Conservation (phyloP, 2,329 filamentous ascomycete species). For the Monascus ruber region DNA sequence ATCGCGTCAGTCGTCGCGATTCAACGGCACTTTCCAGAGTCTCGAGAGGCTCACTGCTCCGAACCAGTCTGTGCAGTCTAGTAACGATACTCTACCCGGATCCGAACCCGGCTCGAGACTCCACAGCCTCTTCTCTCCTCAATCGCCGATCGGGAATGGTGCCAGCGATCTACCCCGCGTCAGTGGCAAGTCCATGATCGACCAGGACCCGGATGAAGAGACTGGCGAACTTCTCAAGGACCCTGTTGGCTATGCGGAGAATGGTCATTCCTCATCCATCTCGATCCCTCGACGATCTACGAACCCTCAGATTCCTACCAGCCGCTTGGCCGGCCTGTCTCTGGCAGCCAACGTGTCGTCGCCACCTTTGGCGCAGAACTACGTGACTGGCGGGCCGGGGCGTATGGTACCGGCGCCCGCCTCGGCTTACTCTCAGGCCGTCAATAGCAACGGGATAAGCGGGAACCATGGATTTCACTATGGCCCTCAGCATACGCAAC, state of each 20-base stretch:
- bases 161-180: conserved; percentile 41
- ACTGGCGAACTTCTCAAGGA: conserved; percentile 52
- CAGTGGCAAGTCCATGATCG: conserved; percentile 52
- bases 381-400: conserved; percentile 38
- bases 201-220: conserved; percentile 53
- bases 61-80: conserved; percentile 30
- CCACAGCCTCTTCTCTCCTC: conserved; percentile 50
- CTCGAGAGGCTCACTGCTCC: conserved; percentile 46
- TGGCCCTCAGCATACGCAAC: conserved; percentile 45
- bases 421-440: conserved; percentile 48
- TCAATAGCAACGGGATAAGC: conserved; percentile 38
- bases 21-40: conserved; percentile 50
- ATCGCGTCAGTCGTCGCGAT: conserved; percentile 46
- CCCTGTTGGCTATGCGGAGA: conserved; percentile 58
- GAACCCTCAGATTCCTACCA: conserved; percentile 58
- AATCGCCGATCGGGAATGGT: conserved; percentile 47
- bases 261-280: conserved; percentile 40
- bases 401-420: conserved; percentile 41
- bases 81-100: conserved; percentile 42
- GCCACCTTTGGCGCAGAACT: conserved; percentile 42
- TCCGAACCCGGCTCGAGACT: conserved; percentile 39
- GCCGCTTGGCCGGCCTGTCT: conserved; percentile 58
- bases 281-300: conserved; percentile 51
- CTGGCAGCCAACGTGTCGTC: conserved; percentile 56
- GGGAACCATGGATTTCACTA: conserved; percentile 45